Evolutionary conservation across 176 grass and related monocot genomes (phyloP).

Genomic region (Hordeum marinum): DNA sequence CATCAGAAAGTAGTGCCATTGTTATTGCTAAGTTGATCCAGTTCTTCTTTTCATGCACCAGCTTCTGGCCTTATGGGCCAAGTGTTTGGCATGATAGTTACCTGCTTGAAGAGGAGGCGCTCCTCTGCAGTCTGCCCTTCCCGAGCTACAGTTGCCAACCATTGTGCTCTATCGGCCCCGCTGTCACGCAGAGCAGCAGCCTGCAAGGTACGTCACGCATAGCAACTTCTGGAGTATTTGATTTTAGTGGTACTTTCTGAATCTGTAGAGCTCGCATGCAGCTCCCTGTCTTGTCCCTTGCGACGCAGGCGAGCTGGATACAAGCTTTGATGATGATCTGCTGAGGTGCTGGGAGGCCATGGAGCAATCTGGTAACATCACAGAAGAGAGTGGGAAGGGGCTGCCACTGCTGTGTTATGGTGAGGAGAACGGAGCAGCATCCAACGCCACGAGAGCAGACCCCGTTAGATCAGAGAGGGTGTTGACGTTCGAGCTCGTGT

Average conservation of each 20-base stretch:
- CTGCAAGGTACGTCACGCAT: not conserved
- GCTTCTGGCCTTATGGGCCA: conserved; percentile 29
- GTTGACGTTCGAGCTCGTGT: conserved; percentile 50
- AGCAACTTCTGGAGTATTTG: not conserved
- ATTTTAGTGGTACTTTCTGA: not conserved
- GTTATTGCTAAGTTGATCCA: not conserved
- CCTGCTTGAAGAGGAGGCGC: conserved; percentile 41
- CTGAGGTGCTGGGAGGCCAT: conserved; percentile 48
- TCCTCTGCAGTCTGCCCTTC: conserved; percentile 27
- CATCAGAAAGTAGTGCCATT: not conserved
- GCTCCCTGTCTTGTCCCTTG: not conserved
- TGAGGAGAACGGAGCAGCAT: not conserved
- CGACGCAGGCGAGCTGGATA: conserved; percentile 22
- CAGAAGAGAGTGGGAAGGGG: not conserved
- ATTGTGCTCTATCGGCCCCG: not conserved
- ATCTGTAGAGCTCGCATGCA: not conserved
- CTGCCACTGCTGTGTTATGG: not conserved
- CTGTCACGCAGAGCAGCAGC: not conserved
- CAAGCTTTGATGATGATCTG: conserved; percentile 29
- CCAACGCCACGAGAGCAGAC: not conserved
- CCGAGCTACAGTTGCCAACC: conserved; percentile 9
- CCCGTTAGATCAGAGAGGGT: not conserved
- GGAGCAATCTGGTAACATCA: not conserved
- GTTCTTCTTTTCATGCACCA: conserved; percentile 7
- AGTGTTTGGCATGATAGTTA: conserved; percentile 21